A percentile compares a stretch with the other conserved stretches of the same genome.
phyloP scores from a whole-genome alignment of 2,329 filamentous ascomycete genomes.

The Tolypocladium guangdongense region DNA sequence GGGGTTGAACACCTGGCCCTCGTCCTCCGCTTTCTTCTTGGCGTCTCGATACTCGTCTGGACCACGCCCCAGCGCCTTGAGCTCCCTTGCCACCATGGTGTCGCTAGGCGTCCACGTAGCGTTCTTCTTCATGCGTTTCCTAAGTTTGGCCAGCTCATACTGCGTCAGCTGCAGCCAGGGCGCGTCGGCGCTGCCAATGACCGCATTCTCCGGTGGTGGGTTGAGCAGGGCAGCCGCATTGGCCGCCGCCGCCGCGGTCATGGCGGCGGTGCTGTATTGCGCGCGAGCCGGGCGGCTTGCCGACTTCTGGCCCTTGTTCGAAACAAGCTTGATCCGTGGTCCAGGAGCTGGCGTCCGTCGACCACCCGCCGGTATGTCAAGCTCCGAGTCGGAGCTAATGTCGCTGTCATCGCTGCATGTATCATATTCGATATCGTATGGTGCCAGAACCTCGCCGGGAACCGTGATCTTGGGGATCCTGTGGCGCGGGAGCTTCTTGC shows the following conservation, averaged over 20 bases:
- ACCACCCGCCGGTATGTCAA: conserved; percentile 26
- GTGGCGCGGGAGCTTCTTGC: conserved; percentile 34
- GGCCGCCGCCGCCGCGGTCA: conserved; percentile 27
- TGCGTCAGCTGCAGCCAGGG: conserved; percentile 57
- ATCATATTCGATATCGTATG: conserved; percentile 54
- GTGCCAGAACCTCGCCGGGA: conserved; percentile 54
- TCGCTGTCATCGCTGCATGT: conserved; percentile 43
- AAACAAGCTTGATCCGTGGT: conserved; percentile 40
- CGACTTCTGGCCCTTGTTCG: conserved; percentile 29
- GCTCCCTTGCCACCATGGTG: conserved; percentile 74
- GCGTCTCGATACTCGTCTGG: conserved; percentile 51
- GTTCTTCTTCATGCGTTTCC: conserved; percentile 89
- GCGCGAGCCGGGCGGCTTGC: conserved; percentile 28
- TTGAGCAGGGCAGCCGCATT: conserved; percentile 34
- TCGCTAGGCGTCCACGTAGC: conserved; percentile 75
- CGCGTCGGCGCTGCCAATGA: conserved; percentile 46
- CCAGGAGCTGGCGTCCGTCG: conserved; percentile 23
- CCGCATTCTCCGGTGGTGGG: conserved; percentile 49
- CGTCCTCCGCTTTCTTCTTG: conserved; percentile 53
- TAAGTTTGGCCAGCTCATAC: conserved; percentile 55
- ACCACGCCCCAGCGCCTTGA: conserved; percentile 59
- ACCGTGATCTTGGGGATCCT: conserved; percentile 50
- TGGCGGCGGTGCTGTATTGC: conserved; percentile 21
- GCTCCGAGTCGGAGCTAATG: conserved; percentile 40
- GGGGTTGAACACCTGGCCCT: conserved; percentile 49